Conservation (phyloP, 2,329 filamentous ascomycete species). For the Fusarium piperis region DNA sequence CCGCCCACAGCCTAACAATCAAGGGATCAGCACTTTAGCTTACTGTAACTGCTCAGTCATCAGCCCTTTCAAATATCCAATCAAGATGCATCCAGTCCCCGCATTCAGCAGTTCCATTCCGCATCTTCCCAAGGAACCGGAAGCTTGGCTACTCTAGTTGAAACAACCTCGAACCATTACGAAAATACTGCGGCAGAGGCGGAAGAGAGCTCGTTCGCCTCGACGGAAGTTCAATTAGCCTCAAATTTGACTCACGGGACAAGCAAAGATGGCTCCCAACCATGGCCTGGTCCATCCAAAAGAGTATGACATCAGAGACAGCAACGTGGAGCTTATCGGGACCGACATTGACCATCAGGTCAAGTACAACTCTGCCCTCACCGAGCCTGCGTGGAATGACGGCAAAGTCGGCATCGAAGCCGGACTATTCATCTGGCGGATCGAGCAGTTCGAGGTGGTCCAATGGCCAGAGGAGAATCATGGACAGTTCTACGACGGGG, state of each 20-base stretch:
- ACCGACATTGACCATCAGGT: slow-evolving; percentile 72
- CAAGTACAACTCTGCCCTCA: slow-evolving; percentile 72
- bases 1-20: background rate
- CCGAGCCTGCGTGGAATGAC: slow-evolving; percentile 74
- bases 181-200: background rate
- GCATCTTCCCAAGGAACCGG: slow-evolving; percentile 1
- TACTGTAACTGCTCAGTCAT: slow-evolving; percentile 30
- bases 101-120: slow-evolving; percentile 33
- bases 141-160: slow-evolving; percentile 2
- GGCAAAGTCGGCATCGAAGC: slow-evolving; percentile 61
- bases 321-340: slow-evolving; percentile 73
- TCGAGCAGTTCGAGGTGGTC: slow-evolving; percentile 73
- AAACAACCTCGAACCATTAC: slow-evolving; percentile 6
- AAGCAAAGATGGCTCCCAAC: slow-evolving; percentile 65
- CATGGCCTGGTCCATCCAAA: slow-evolving; percentile 69
- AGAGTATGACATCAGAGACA: slow-evolving; percentile 74
- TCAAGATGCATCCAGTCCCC: slow-evolving; percentile 30
- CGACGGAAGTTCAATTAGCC: background rate
- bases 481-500: slow-evolving; percentile 72
- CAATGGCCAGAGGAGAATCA: slow-evolving; percentile 66
- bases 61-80: slow-evolving; percentile 26
- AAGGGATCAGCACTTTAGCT: slow-evolving; percentile 12
- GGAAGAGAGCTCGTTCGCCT: background rate
- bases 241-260: background rate
- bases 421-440: slow-evolving; percentile 72